Conservation (phyloP, 2,329 filamentous ascomycete genomes). For the Ophiognomonia clavigignenti-juglandacearum region DNA sequence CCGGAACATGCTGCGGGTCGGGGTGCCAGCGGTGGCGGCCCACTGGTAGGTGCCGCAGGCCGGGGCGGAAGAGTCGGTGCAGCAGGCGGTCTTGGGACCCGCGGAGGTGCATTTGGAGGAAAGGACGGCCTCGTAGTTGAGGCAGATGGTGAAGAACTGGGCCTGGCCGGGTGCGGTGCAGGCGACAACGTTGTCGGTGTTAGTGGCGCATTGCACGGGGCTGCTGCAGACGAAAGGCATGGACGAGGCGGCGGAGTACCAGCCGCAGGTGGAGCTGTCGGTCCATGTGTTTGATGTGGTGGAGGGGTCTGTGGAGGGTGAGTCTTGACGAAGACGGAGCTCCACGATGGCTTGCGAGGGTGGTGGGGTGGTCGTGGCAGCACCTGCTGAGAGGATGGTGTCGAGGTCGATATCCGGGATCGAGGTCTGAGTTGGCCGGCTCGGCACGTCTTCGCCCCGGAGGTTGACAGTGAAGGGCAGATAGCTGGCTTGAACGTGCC, state of each 20-base stretch:
- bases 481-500: conserved; percentile 6
- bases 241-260: conserved; percentile 20
- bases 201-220: conserved; percentile 28
- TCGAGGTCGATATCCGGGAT: neutral
- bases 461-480: conserved; percentile 8
- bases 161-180: conserved; percentile 27
- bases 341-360: conserved; percentile 17
- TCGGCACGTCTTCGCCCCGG: conserved; percentile 5
- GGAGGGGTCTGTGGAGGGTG: neutral
- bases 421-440: conserved; percentile 5
- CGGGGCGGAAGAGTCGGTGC: conserved; percentile 22
- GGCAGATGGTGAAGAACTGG: conserved; percentile 31
- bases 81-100: conserved; percentile 30
- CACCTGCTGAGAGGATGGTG: neutral
- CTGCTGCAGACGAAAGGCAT: conserved; percentile 9
- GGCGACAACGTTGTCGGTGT: conserved; percentile 29
- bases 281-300: conserved; percentile 20
- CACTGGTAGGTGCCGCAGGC: conserved; percentile 34
- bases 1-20: conserved; percentile 30
- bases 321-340: conserved; percentile 15
- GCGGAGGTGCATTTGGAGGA: conserved; percentile 25
- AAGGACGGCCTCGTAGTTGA: conserved; percentile 28
- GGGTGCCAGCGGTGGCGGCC: conserved; percentile 26
- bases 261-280: conserved; percentile 24
- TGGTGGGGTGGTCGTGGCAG: conserved; percentile 8